Conservation (phyloP, 352 stramenopile genomes). For the Albugo candida region DNA sequence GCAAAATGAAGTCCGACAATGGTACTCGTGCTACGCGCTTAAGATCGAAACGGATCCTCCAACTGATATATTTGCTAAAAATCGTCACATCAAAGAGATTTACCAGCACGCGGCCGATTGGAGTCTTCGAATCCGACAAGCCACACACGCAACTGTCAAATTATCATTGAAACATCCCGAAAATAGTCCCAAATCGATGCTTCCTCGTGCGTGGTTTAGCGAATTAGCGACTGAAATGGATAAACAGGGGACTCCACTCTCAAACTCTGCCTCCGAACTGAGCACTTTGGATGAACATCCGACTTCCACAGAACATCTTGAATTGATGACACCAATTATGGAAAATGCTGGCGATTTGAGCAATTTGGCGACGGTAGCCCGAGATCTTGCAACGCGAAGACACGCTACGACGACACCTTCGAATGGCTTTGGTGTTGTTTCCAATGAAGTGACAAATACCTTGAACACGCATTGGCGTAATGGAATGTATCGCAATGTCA, state of each 20-base stretch:
- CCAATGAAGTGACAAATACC: constrained; percentile 63
- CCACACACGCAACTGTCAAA: constrained; percentile 63
- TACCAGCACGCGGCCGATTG: constrained; percentile 56
- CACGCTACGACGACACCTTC: constrained; percentile 7
- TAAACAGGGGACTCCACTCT: constrained; percentile 14
- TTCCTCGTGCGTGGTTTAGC: constrained; percentile 64
- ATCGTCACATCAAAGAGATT: constrained; percentile 63
- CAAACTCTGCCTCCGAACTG: constrained; percentile 8
- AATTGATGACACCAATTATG: constrained; percentile 25
- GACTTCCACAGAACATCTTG: neutral
- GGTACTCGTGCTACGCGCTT: constrained; percentile 58
- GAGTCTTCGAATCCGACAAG: constrained; percentile 56
- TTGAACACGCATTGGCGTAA: constrained; percentile 14
- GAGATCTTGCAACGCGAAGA: constrained; percentile 24
- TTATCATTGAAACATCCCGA: constrained; percentile 35
- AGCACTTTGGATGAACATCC: constrained; percentile 6
- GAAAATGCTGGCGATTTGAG: constrained; percentile 39
- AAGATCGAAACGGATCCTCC: constrained; percentile 55
- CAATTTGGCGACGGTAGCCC: constrained; percentile 48
- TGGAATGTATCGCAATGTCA: constrained; percentile 27
- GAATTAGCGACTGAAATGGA: constrained; percentile 32
- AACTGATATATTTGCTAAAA: constrained; percentile 57
- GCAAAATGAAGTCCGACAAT: constrained; percentile 64
- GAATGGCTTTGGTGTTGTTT: constrained; percentile 22
- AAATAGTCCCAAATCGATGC: constrained; percentile 45